Evolutionary conservation across 2,329 filamentous ascomycete genomes (phyloP).

Genomic region (Penicillium sp.): DNA sequence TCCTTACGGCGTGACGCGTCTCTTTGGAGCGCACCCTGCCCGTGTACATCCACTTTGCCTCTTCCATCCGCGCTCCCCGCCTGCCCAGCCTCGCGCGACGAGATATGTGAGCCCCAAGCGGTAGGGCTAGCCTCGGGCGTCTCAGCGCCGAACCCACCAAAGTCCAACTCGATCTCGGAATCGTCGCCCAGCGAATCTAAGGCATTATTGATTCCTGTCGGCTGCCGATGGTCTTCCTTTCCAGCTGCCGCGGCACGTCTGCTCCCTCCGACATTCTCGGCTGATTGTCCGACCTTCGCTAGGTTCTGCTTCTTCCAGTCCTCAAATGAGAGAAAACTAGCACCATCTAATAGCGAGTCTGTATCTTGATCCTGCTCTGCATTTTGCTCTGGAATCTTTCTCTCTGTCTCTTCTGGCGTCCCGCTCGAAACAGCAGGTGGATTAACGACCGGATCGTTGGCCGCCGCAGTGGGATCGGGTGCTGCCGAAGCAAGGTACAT

Average conservation of each 20-base stretch:
- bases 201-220: slow-evolving; percentile 60
- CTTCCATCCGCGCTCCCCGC: slow-evolving; percentile 3
- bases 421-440: neutral
- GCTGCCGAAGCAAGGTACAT: neutral
- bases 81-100: slow-evolving; percentile 21
- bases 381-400: neutral
- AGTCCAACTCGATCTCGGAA: slow-evolving; percentile 76
- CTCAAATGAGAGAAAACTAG: slow-evolving; percentile 92
- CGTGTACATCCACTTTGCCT: slow-evolving; percentile 28
- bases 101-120: slow-evolving; percentile 33
- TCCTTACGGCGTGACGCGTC: slow-evolving; percentile 75
- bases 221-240: slow-evolving; percentile 51
- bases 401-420: neutral
- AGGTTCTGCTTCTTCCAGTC: slow-evolving; percentile 97
- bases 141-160: slow-evolving; percentile 59
- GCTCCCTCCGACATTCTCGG: slow-evolving; percentile 62
- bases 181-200: slow-evolving; percentile 83
- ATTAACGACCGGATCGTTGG: neutral
- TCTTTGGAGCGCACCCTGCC: slow-evolving; percentile 51
- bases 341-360: slow-evolving; percentile 68
- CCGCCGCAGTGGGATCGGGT: neutral
- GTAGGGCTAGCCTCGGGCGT: slow-evolving; percentile 41
- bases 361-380: slow-evolving; percentile 54
- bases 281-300: slow-evolving; percentile 77
- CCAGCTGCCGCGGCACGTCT: slow-evolving; percentile 51